phyloP scores from a whole-genome alignment of 2,329 filamentous ascomycete species.

The Paracorniculantispora psalliotae region DNA sequence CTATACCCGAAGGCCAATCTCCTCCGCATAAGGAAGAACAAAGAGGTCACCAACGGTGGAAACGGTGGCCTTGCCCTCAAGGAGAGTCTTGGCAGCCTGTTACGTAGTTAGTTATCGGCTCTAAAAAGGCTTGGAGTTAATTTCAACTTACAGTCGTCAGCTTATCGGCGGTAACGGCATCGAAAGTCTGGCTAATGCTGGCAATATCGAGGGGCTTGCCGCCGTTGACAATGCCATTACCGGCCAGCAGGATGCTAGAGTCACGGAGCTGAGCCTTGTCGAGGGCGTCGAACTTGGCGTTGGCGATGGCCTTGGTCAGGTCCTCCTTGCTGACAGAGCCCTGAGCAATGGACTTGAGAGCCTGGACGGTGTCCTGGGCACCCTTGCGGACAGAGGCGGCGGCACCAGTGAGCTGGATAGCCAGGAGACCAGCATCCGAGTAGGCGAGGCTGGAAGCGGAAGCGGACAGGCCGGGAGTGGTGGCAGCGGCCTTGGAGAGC shows the following conservation, averaged over 20 bases:
- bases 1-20: slow-evolving; percentile 93
- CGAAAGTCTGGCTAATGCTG: slow-evolving; percentile 71
- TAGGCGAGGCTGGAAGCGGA: slow-evolving; percentile 76
- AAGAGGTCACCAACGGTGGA: slow-evolving; percentile 88
- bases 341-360: slow-evolving; percentile 73
- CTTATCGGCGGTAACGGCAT: slow-evolving; percentile 75
- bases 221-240: slow-evolving; percentile 74
- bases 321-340: slow-evolving; percentile 77
- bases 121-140: too few species aligned
- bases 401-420: slow-evolving; percentile 73
- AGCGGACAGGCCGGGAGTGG: slow-evolving; percentile 61
- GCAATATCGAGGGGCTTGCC: slow-evolving; percentile 80
- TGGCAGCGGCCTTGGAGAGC: slow-evolving; percentile 71
- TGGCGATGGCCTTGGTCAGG: slow-evolving; percentile 83
- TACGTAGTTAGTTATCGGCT: slow-evolving; percentile 22
- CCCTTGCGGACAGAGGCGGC: slow-evolving; percentile 68
- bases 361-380: slow-evolving; percentile 71
- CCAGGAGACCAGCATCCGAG: slow-evolving; percentile 89
- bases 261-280: slow-evolving; percentile 74
- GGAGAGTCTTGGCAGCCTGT: slow-evolving; percentile 80
- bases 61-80: slow-evolving; percentile 85
- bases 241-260: slow-evolving; percentile 75
- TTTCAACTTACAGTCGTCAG: slow-evolving; percentile 70
- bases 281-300: slow-evolving; percentile 88
- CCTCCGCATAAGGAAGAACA: slow-evolving; percentile 85